phyloP scores from a whole-genome alignment of 2,329 filamentous ascomycete genomes.

The Colletotrichum horii region DNA sequence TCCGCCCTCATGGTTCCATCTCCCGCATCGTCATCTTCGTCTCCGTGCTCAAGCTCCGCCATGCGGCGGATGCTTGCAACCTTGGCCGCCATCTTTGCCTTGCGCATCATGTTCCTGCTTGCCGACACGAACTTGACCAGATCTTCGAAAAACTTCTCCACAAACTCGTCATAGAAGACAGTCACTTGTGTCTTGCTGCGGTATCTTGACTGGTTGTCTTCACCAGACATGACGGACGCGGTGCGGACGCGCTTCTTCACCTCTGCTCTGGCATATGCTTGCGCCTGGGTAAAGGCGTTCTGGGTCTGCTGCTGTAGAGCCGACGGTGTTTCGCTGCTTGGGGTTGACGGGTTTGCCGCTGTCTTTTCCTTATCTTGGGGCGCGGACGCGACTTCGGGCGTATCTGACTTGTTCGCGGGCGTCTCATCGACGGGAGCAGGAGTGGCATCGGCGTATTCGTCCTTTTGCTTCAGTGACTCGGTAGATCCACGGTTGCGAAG shows the following conservation, averaged over 20 bases:
- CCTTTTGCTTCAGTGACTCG: constrained; percentile 56
- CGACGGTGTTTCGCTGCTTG: constrained; percentile 38
- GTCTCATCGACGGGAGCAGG: background rate
- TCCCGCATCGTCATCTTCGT: constrained; percentile 46
- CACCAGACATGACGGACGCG: constrained; percentile 56
- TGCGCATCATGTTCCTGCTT: constrained; percentile 83
- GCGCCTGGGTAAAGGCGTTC: constrained; percentile 50
- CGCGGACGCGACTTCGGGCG: background rate
- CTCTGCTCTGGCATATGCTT: constrained; percentile 50
- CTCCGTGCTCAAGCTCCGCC: constrained; percentile 55
- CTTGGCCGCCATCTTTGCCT: constrained; percentile 83
- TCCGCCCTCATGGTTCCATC: constrained; percentile 26
- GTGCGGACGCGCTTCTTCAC: constrained; percentile 56
- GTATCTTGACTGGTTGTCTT: constrained; percentile 59
- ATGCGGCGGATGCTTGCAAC: constrained; percentile 69
- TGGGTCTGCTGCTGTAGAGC: constrained; percentile 44
- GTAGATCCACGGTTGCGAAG: constrained; percentile 58
- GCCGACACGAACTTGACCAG: constrained; percentile 82
- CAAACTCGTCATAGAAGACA: constrained; percentile 90
- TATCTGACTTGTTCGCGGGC: background rate
- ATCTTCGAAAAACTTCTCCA: constrained; percentile 82
- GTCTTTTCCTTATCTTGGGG: background rate
- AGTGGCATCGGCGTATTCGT: constrained; percentile 38
- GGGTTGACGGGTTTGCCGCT: constrained; percentile 30
- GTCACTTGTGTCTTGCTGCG: constrained; percentile 78